These are phyloP conservation scores for Veloboletus limbatus DNA, from an alignment of 1,284 basidiomycete genomes.

Conservation along the genomic window DNA sequence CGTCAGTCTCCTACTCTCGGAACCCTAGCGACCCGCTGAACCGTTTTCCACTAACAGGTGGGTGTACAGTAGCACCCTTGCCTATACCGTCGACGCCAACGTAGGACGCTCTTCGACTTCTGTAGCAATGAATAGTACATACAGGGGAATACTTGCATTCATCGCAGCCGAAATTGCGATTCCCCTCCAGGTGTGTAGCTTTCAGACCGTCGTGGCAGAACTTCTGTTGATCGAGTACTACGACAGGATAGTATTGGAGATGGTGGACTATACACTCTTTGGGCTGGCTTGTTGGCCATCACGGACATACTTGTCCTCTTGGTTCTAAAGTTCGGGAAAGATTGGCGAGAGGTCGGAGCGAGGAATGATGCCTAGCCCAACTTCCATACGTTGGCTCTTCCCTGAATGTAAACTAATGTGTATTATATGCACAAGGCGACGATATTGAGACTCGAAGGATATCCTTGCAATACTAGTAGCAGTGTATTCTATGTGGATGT, in stretches of 20 bases:
- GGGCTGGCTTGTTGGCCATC: conserved; percentile 59
- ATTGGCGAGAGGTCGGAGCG: conserved; percentile 42
- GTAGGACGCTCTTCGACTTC: conserved; percentile 69
- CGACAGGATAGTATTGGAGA: conserved; percentile 53
- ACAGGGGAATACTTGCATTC: conserved; percentile 69
- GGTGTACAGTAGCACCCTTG: conserved; percentile 67
- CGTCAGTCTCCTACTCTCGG: conserved; percentile 1
- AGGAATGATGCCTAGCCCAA: neutral
- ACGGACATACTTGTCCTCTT: conserved; percentile 50
- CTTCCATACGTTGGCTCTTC: neutral
- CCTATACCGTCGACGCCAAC: conserved; percentile 80
- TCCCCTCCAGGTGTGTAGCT: conserved; percentile 53
- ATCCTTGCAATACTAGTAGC: neutral
- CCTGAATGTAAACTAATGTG: conserved; percentile 17
- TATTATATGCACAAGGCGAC: conserved; percentile 2
- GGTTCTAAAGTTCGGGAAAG: conserved; percentile 45
- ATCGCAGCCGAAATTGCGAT: conserved; percentile 69
- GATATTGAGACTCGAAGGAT: neutral
- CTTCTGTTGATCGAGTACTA: neutral
- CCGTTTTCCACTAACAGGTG: conserved; percentile 42
- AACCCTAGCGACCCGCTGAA: neutral
- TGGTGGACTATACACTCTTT: conserved; percentile 75
- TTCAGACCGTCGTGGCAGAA: neutral
- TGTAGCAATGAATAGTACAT: conserved; percentile 68
- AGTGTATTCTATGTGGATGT: neutral